Evolutionary conservation across 768 basidiomycete genomes (phyloP), one percentile per base, ranked within the genome.

Genomic region (Termitomyces sp.): DNA sequence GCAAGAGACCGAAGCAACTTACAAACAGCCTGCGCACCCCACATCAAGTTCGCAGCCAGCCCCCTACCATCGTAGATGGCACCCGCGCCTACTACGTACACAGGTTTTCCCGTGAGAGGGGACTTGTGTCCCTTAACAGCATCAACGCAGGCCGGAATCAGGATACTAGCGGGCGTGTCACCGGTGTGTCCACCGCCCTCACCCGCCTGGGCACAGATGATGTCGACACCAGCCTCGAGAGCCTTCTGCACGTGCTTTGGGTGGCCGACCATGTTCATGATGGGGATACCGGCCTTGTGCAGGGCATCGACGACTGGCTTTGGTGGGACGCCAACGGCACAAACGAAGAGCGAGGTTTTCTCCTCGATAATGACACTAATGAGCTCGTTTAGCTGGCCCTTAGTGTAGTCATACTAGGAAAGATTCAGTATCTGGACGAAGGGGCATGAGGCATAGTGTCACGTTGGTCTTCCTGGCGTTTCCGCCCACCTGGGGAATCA

Each of bases 221-320:
- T 78, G 69, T 98, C 95, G 37, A 92, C 90, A 40, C 95, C 96
- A 40, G 81, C 88, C 3, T 82, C 91, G 37, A 96, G 82, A 8
- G 92, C 92, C 72, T 91, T 92, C 51, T 77, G 64, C 49, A 91
- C 91, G 71, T 94, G 92, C 70, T 94, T 96, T 12, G 94, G 94
- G 70, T 94, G 92, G n/a, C 95, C 95, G 61, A 96, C 89, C 92
- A 94, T 94, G 76, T 96, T 95, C 92, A 94, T 95, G 67, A 95
- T 81, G 42, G 87, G 82, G 63, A 96, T 94, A 14, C 91, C 89
- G 12, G 91, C 91, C 67, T 84, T 76, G 76, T 97, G 95, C 46
- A 97, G 79, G 65, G 78, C 84, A 36, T 95, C 91, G 40, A 97
- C 91, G 37, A 82, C 88, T 64, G 86, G 81, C 68, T 83, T 83